Conservation (phyloP, 2,329 filamentous ascomycete genomes). For the Thermoascus crustaceus region DNA sequence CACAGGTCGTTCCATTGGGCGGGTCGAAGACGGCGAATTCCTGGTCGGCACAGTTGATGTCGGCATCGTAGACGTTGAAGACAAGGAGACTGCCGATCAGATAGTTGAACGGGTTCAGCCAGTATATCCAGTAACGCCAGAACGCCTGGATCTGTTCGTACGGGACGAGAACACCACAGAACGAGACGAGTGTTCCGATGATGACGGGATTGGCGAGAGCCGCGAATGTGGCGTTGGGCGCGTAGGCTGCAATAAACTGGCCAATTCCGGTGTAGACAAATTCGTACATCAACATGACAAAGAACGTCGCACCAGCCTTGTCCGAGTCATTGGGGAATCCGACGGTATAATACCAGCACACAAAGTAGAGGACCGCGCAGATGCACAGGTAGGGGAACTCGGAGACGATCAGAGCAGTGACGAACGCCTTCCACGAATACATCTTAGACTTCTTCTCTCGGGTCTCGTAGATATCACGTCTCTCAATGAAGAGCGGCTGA, state of each 20-base stretch:
- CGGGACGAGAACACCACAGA: conserved; percentile 63
- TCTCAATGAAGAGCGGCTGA: conserved; percentile 62
- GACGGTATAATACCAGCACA: conserved; percentile 63
- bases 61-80: conserved; percentile 42
- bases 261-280: conserved; percentile 64
- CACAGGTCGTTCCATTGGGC: conserved; percentile 44
- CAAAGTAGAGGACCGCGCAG: conserved; percentile 56
- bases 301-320: conserved; percentile 44
- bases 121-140: conserved; percentile 61
- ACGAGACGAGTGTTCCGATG: conserved; percentile 61
- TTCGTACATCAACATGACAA: conserved; percentile 68
- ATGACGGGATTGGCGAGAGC: conserved; percentile 68
- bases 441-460: conserved; percentile 62
- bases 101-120: conserved; percentile 54
- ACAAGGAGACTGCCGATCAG: conserved; percentile 50
- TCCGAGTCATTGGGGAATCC: conserved; percentile 54
- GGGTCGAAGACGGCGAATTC: conserved; percentile 44
- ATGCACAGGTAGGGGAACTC: conserved; percentile 61
- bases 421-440: conserved; percentile 64
- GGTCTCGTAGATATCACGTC: conserved; percentile 55
- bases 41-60: conserved; percentile 39
- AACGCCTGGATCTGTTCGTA: conserved; percentile 56
- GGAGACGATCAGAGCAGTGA: conserved; percentile 56
- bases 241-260: conserved; percentile 72
- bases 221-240: conserved; percentile 58